Conservation (phyloP, 495 filamentous ascomycete genomes). For the Lasiosphaeria ovina region DNA sequence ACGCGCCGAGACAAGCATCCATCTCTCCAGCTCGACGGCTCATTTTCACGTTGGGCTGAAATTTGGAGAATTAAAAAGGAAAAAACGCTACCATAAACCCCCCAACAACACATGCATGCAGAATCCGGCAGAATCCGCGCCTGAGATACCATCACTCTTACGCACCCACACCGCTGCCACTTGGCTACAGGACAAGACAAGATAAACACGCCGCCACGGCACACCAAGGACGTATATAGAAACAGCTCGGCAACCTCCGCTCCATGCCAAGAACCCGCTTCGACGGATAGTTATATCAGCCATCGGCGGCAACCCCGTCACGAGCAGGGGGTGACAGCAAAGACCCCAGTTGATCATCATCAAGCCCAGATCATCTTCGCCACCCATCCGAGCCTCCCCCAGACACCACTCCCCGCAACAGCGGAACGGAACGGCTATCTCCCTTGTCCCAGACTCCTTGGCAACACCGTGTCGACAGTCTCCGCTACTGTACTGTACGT, state of each 20-base stretch:
- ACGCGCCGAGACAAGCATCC: no score
- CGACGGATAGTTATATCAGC: background rate
- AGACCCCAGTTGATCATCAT: background rate
- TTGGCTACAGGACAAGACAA: background rate
- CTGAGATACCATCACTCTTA: background rate
- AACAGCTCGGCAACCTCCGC: slow-evolving; percentile 7
- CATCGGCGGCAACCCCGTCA: background rate
- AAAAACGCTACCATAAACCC: background rate
- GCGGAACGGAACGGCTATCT: no score
- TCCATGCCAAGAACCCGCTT: background rate
- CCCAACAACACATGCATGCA: background rate
- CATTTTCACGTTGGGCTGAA: slow-evolving; percentile 1
- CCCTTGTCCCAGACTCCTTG: no score
- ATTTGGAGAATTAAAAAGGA: background rate
- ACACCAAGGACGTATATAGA: background rate
- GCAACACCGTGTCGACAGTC: no score
- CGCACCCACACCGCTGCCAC: background rate
- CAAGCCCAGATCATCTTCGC: background rate
- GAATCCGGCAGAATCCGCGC: background rate
- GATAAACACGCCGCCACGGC: background rate
- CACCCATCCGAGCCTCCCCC: no score
- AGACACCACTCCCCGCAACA: no score
- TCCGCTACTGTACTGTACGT: no score
- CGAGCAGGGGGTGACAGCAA: background rate
- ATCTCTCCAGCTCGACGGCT: background rate